Evolutionary conservation across 2,329 filamentous ascomycete species (phyloP).

Genomic region (Knufia fluminis): DNA sequence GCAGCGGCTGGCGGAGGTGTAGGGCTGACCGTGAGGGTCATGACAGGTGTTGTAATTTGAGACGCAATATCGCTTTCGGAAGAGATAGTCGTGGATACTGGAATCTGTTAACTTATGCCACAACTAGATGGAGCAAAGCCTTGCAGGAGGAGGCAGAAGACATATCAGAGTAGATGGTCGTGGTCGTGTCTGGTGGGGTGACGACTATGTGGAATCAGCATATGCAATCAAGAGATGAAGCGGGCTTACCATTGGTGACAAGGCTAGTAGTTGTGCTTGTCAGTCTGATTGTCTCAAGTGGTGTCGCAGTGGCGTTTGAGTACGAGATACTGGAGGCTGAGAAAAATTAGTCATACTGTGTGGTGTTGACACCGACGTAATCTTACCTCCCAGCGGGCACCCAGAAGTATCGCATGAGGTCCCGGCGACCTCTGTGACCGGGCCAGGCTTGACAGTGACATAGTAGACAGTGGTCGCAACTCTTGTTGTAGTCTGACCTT

Average conservation of each 20-base stretch:
- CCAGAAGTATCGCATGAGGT: neutral
- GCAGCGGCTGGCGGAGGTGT: too few relatives aligned
- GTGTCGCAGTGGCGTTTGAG: neutral
- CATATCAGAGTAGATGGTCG: neutral
- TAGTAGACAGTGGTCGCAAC: neutral
- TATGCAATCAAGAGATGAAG: neutral
- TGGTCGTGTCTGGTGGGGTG: neutral
- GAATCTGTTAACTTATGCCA: too few relatives aligned
- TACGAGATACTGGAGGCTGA: too few relatives aligned
- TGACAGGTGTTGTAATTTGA: too few relatives aligned
- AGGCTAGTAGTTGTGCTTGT: neutral
- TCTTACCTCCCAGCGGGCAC: neutral
- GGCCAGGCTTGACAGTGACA: neutral
- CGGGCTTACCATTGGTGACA: neutral
- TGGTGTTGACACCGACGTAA: neutral
- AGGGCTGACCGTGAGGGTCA: too few relatives aligned
- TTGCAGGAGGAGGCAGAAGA: neutral
- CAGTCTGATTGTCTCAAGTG: neutral
- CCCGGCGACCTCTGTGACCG: neutral
- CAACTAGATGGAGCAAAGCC: too few relatives aligned
- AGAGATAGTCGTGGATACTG: too few relatives aligned
- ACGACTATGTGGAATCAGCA: neutral
- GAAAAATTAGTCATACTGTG: neutral
- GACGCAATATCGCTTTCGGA: too few relatives aligned
- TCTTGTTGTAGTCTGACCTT: neutral